Evolutionary conservation across 2,329 filamentous ascomycete genomes (phyloP), one percentile per base, ranked within the genome.

Genomic region (Talaromyces sp.): DNA sequence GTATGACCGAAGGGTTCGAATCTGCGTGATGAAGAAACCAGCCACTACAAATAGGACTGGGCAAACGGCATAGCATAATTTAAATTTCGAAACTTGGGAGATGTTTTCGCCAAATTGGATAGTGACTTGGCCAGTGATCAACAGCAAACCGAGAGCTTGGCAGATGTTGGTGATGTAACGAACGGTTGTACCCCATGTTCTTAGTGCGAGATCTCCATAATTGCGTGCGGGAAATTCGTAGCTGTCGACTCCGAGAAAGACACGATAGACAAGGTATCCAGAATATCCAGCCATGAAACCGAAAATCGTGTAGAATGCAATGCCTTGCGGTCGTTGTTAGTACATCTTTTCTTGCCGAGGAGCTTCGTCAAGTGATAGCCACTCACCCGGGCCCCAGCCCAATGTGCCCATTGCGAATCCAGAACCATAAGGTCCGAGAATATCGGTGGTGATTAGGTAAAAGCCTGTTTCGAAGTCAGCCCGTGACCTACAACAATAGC

Each of bases 91-190:
- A 58, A 84, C 77, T 68, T 86, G 82, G 1, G 80, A 82, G 25
- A 86, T 80, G 18, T 80, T 79, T 69, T 86, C 80, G 3, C 83
- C 83, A 52, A 81, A 84, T 57, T 73, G 76, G 44, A 86, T 78
- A 58, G 84, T 81, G 50, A 73, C 69, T 59, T 71, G 69, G 28
- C 72, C 73, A 5, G 69, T 65, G 31, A 68, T 70, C 18, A 71
- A 66, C 16, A 74, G 69, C 33, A 83, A 72, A 65, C 79, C 78
- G 31, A 84, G 66, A 0, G 79, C 74, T 68, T 83, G 82, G 2
- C 81, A 71, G 54, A 81, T 62, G 67, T 84, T 84, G 72, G 82
- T 74, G 14, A 77, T 62, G 64, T 83, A 76, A 12, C 81, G 79
- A 21, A 78, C 73, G 63, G 68, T 73, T 14, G 71, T 70, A 2